Percentiles rank a stretch among this genome's conserved stretches.
phyloP scores from a whole-genome alignment of 2,329 filamentous ascomycete species.

The Verticillium isaacii region DNA sequence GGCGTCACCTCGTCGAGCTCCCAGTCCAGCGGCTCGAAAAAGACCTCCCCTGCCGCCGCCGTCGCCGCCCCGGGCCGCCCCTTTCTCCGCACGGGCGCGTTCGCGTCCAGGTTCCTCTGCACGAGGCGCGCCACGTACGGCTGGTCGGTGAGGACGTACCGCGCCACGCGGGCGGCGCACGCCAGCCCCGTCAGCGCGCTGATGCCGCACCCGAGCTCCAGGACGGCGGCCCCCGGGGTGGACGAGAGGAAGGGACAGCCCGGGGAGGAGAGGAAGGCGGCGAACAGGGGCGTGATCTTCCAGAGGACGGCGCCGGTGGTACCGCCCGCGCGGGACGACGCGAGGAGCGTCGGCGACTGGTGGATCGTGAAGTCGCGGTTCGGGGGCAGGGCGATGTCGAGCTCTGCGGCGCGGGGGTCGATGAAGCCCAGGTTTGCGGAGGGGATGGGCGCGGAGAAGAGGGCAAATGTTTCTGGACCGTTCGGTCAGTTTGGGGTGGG shows the following conservation, averaged over 20 bases:
- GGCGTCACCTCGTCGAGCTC: conserved; percentile 57
- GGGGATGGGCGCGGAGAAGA: conserved; percentile 74
- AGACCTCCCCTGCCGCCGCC: conserved; percentile 34
- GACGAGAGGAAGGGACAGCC: conserved; percentile 58
- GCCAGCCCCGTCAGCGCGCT: conserved; percentile 72
- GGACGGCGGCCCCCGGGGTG: conserved; percentile 33
- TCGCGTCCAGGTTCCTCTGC: conserved; percentile 65
- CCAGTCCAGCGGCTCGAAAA: conserved; percentile 73
- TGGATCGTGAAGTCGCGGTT: conserved; percentile 64
- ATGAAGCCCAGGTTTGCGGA: conserved; percentile 82
- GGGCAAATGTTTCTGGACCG: conserved; percentile 72
- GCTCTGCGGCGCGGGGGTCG: conserved; percentile 58
- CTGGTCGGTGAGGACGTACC: conserved; percentile 83
- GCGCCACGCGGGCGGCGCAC: conserved; percentile 54
- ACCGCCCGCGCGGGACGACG: conserved; percentile 63
- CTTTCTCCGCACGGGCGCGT: conserved; percentile 9
- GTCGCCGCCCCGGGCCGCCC: conserved; percentile 6
- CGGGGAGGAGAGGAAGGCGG: conserved; percentile 67
- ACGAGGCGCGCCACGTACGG: conserved; percentile 74
- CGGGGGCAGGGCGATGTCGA: conserved; percentile 51
- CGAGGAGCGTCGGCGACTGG: conserved; percentile 79
- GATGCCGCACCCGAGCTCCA: conserved; percentile 88
- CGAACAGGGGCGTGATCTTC: conserved; percentile 82
- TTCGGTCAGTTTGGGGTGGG: not conserved
- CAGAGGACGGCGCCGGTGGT: conserved; percentile 72